Conservation (phyloP, 176 grass and related monocot species). For the Avena atlantica region DNA sequence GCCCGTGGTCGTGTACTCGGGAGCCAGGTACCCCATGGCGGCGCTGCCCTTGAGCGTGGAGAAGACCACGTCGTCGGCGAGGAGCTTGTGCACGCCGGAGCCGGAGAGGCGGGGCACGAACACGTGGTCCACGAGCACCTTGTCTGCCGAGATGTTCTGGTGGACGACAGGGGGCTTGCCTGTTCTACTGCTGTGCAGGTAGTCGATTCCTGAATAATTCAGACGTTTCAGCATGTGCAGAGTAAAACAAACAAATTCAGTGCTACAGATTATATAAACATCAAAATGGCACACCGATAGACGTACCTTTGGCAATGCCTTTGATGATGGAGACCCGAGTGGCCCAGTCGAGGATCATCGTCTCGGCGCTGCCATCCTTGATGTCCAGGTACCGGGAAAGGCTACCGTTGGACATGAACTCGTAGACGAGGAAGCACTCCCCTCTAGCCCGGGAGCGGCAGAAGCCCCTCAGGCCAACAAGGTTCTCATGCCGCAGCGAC, state of each 20-base stretch:
- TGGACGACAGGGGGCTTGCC: constrained; percentile 58
- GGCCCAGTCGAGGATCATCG: constrained; percentile 60
- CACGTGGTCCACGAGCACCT: constrained; percentile 64
- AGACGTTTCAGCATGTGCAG: background rate
- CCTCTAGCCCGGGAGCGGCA: constrained; percentile 74
- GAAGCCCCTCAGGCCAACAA: constrained; percentile 67
- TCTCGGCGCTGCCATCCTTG: constrained; percentile 34
- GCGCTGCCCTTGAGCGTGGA: constrained; percentile 81
- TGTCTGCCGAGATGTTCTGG: constrained; percentile 78
- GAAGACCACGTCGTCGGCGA: constrained; percentile 83
- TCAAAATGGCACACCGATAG: background rate
- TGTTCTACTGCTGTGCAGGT: constrained; percentile 71
- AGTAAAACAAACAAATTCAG: background rate
- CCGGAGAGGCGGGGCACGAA: constrained; percentile 62
- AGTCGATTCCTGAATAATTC: constrained; percentile 59
- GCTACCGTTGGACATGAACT: constrained; percentile 71
- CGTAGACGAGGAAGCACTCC: constrained; percentile 79
- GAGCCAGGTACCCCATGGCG: constrained; percentile 78
- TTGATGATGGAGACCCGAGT: constrained; percentile 74
- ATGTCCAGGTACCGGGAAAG: constrained; percentile 69
- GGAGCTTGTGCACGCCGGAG: constrained; percentile 65
- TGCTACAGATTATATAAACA: background rate
- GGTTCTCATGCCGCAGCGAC: constrained; percentile 72
- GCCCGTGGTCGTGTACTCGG: constrained; percentile 80
- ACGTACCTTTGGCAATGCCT: constrained; percentile 71